These are phyloP conservation scores for sorghum (Sorghum bicolor) DNA, from an alignment of 176 grass and related monocot species.

Conservation along the genomic window DNA sequence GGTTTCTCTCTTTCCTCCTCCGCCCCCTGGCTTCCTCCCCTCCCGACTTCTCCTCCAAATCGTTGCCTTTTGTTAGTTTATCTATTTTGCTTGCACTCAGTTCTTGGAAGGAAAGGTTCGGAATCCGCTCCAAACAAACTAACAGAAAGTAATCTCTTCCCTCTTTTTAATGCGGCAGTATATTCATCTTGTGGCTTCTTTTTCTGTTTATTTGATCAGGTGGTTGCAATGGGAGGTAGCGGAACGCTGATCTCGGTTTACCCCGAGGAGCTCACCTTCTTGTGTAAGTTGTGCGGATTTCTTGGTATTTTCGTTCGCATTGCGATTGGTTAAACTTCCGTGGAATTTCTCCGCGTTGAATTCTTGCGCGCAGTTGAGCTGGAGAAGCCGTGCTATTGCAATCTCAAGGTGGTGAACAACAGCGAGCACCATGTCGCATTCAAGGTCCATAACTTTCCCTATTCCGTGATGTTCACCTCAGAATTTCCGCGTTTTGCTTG, in stretches of 20 bases:
- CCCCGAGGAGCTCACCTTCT: constrained; percentile 89
- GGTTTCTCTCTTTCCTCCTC: constrained; percentile 21
- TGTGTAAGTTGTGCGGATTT: constrained; percentile 52
- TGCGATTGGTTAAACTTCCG: constrained; percentile 2
- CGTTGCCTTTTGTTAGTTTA: constrained; percentile 13
- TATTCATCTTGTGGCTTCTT: neutral
- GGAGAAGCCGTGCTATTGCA: constrained; percentile 88
- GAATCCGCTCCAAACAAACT: neutral
- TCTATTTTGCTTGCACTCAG: constrained; percentile 12
- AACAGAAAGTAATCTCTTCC: neutral
- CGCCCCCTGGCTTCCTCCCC: constrained; percentile 13
- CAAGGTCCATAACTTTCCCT: constrained; percentile 52
- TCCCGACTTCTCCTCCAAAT: constrained; percentile 43
- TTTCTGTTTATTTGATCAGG: constrained; percentile 33
- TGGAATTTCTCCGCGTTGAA: constrained; percentile 4
- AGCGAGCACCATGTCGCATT: constrained; percentile 95
- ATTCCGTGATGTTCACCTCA: constrained; percentile 1
- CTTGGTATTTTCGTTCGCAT: constrained; percentile 3
- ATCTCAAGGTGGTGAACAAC: constrained; percentile 98
- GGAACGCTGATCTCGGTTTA: constrained; percentile 78
- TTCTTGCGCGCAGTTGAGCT: constrained; percentile 75
- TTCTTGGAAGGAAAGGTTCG: constrained; percentile 27
- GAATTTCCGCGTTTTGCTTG: neutral
- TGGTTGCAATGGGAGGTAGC: constrained; percentile 59
- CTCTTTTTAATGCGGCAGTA: constrained; percentile 27